Base-by-base conservation (phyloP, 2,329 filamentous ascomycete genomes). In the Cadophora sp. region DNA sequence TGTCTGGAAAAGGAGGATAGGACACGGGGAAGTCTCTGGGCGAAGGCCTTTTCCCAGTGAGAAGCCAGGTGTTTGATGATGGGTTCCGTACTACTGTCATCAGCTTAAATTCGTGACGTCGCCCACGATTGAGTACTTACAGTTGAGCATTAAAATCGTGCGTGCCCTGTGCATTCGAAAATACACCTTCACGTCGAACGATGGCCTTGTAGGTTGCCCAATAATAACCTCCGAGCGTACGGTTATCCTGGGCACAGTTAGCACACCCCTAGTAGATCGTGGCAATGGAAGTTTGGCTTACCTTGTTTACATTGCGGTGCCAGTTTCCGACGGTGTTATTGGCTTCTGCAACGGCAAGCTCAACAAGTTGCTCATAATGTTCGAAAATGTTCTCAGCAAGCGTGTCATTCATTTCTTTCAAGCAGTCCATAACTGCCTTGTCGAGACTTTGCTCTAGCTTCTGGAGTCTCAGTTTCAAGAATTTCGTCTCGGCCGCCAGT, bases 131-230 rank as follows among this genome's bases (percentile, higher is more conserved):
- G 36, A 24, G 33, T 6, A 39, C 59, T 67, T 62, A 71, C 66
- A 76, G 73, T 66, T 82, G 76, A 0, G 71, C 69, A 66, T 82
- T 81, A 73, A 81, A 81, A 67, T 82, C 79, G 60, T 78, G 79
- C 8, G 71, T 66, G 30, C 81, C 81, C 39, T 76, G 73, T 5
- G 66, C 47, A 60, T 81, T 81, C 1, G 76, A 71, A 70, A 77
- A 87, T 2, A 80, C 79, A 5, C 84, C 87, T 63, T 81, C 71
- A 53, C 85, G 80, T 48, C 83, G 79, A 60, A 83, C 83, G 2
- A 84, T 81, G 11, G 87, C 87, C 74, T 83, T 85, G 71, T 89
- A 89, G 0, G 87, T 88, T 1, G 76, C 30, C 77, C 79, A 89
- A 41, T 74, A 71, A 14, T 85, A 74, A 1, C 85, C 86, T 13